Conservation (phyloP, 2,329 filamentous ascomycete species). For the Sporothrix mexicana region DNA sequence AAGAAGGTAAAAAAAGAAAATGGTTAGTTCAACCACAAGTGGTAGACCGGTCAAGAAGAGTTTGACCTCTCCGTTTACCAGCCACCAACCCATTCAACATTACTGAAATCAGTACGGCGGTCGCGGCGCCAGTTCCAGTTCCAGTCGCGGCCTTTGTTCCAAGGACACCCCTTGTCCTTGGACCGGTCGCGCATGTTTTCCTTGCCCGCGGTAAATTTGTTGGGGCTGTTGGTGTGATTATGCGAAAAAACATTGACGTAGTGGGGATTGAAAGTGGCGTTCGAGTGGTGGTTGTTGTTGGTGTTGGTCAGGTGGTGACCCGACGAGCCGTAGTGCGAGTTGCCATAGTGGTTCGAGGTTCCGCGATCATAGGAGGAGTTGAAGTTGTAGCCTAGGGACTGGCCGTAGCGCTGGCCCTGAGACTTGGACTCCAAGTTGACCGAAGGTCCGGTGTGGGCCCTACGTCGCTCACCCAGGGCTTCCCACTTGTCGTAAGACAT, state of each 20-base stretch:
- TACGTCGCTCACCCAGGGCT: slow-evolving; percentile 81
- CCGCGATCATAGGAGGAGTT: slow-evolving; percentile 56
- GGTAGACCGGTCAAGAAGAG: slow-evolving; percentile 52
- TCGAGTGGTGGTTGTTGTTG: slow-evolving; percentile 13
- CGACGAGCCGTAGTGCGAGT: not conserved
- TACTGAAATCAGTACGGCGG: slow-evolving; percentile 70
- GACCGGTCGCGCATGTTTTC: slow-evolving; percentile 46
- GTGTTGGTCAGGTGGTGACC: slow-evolving; percentile 16
- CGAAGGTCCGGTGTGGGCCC: slow-evolving; percentile 64
- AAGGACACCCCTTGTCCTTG: slow-evolving; percentile 57
- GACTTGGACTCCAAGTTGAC: slow-evolving; percentile 54
- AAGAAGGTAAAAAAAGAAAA: slow-evolving; percentile 35
- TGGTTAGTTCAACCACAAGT: slow-evolving; percentile 65
- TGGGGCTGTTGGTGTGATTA: slow-evolving; percentile 20
- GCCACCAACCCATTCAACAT: slow-evolving; percentile 94
- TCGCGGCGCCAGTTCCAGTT: slow-evolving; percentile 69
- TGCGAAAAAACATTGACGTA: slow-evolving; percentile 29
- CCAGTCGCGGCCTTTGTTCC: slow-evolving; percentile 64
- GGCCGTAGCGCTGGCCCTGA: slow-evolving; percentile 53
- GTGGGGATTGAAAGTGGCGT: slow-evolving; percentile 27
- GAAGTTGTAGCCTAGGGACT: slow-evolving; percentile 51
- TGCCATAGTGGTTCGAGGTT: slow-evolving; percentile 54
- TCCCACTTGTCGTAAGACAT: slow-evolving; percentile 81
- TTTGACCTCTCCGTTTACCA: slow-evolving; percentile 68
- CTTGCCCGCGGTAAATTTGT: slow-evolving; percentile 44